phyloP scores from a whole-genome alignment of 371 early-diverging fungal species.

The Mortierella sp. region DNA sequence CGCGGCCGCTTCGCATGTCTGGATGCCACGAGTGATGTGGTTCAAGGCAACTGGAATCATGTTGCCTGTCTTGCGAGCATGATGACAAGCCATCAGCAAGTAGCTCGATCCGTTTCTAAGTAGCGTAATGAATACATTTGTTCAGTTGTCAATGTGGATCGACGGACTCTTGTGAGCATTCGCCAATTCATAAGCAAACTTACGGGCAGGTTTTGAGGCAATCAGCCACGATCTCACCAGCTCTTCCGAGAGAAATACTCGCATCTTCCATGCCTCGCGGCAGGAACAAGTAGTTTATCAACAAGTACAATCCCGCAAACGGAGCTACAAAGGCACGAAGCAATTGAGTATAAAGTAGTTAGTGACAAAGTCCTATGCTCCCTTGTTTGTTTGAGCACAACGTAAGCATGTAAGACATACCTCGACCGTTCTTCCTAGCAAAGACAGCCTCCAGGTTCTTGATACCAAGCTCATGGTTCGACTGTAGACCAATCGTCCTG shows the following conservation, averaged over 20 bases:
- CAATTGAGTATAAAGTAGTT: not conserved
- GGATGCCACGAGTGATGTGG: constrained; percentile 57
- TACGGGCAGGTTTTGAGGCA: constrained; percentile 56
- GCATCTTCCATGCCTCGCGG: constrained; percentile 57
- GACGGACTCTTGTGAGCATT: not conserved
- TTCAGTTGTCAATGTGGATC: too few species aligned
- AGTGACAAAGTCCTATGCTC: not conserved
- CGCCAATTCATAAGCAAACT: constrained; percentile 6
- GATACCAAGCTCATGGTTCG: constrained; percentile 56
- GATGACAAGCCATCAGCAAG: constrained; percentile 59
- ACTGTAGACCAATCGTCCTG: constrained; percentile 55
- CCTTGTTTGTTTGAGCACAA: not conserved
- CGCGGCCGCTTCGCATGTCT: constrained; percentile 52
- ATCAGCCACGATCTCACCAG: constrained; percentile 46
- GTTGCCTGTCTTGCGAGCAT: constrained; percentile 56
- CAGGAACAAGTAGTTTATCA: constrained; percentile 58
- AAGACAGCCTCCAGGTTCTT: constrained; percentile 50
- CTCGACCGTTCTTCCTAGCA: constrained; percentile 45
- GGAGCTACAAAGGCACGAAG: constrained; percentile 31
- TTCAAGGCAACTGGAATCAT: constrained; percentile 56
- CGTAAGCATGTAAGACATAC: constrained; percentile 20
- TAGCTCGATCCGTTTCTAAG: constrained; percentile 58
- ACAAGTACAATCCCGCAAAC: constrained; percentile 54
- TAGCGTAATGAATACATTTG: too few species aligned
- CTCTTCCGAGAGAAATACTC: constrained; percentile 43